Evolutionary conservation across 805 yeast species (phyloP).

Genomic region (Candida coleopterorum): DNA sequence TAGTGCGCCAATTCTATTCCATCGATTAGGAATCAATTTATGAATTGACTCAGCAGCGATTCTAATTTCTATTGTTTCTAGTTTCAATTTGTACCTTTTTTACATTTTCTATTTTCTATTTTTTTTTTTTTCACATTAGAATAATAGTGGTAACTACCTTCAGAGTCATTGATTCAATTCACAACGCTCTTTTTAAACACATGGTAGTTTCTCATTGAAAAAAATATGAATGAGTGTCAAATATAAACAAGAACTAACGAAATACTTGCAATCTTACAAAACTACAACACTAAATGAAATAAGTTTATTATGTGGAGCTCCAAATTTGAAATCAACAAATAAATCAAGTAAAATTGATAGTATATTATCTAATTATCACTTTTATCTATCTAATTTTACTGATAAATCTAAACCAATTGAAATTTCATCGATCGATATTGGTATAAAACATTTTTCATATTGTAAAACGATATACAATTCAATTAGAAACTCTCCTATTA

Average conservation of each 20-base stretch:
- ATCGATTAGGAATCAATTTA: too few species aligned
- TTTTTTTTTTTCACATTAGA: too few species aligned
- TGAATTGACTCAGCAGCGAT: too few species aligned
- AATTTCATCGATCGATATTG: conserved; percentile 33
- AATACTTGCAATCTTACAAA: conserved; percentile 6
- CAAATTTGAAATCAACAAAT: conserved; percentile 10
- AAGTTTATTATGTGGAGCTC: conserved; percentile 18
- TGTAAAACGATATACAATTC: conserved; percentile 16
- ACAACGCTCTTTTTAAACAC: too few species aligned
- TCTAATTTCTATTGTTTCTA: too few species aligned
- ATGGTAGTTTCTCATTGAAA: too few species aligned
- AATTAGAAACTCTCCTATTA: not conserved
- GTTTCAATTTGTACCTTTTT: too few species aligned
- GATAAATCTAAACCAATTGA: not conserved
- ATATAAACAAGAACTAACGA: conserved; percentile 1
- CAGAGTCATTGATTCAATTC: too few species aligned
- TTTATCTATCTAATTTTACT: conserved; percentile 5
- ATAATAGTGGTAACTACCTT: too few species aligned
- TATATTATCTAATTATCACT: conserved; percentile 10
- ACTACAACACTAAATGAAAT: conserved; percentile 12
- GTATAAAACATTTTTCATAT: conserved; percentile 38
- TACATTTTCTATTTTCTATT: too few species aligned
- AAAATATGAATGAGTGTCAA: not conserved
- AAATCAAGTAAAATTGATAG: conserved; percentile 13
- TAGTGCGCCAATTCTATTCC: too few species aligned